Evolutionary conservation across 1,139 yeast genomes (phyloP).

Genomic region (Lodderomyces parapsilosis): DNA sequence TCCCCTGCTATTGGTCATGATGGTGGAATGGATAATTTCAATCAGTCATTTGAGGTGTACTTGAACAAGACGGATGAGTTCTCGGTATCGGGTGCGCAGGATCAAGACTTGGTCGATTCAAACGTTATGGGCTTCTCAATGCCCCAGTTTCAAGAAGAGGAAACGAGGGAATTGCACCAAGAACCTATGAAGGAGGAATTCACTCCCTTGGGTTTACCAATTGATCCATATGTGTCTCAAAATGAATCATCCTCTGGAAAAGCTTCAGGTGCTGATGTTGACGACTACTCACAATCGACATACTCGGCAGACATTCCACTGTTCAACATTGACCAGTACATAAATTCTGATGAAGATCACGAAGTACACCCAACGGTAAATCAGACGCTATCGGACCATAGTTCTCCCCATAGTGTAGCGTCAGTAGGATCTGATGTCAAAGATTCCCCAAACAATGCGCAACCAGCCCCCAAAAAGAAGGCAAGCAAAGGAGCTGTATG

Average conservation of each 20-base stretch:
- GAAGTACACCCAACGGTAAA: slow-evolving; percentile 2
- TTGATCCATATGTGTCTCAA: neutral
- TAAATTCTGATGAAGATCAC: neutral
- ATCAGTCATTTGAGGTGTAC: slow-evolving; percentile 16
- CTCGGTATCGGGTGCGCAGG: neutral
- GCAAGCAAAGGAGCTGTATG: slow-evolving; percentile 41
- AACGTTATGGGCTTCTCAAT: neutral
- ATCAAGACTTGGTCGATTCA: neutral
- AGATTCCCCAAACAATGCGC: slow-evolving; percentile 7
- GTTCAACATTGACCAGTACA: neutral
- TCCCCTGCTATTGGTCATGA: slow-evolving; percentile 15
- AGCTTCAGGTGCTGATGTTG: neutral
- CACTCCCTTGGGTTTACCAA: neutral
- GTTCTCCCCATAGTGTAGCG: slow-evolving; percentile 18
- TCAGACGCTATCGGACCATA: slow-evolving; percentile 23
- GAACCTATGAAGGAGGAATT: neutral
- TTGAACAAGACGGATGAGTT: slow-evolving; percentile 9
- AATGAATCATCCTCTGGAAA: neutral
- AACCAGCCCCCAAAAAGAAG: slow-evolving; percentile 20
- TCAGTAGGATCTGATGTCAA: slow-evolving; percentile 11
- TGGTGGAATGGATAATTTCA: slow-evolving; percentile 12
- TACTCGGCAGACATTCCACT: neutral
- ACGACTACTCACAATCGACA: slow-evolving; percentile 1
- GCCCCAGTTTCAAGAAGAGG: neutral
- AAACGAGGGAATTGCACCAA: neutral